Conservation (phyloP, 2,329 filamentous ascomycete species). For the Pezicula carpinea region DNA sequence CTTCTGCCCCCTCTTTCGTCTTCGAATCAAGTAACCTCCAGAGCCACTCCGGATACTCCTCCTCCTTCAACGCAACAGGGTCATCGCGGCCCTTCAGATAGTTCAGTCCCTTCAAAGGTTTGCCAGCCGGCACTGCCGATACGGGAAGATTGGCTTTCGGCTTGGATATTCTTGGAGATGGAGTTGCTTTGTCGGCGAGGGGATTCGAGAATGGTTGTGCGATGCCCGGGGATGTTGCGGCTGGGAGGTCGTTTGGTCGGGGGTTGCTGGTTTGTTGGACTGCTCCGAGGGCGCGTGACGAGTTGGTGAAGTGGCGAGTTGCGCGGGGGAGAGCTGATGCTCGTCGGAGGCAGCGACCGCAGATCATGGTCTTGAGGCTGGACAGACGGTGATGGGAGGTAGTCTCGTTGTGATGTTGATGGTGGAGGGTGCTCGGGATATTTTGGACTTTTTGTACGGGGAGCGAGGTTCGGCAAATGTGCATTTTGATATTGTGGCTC, state of each 20-base stretch:
- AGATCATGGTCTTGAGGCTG: slow-evolving; percentile 27
- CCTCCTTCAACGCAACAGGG: slow-evolving; percentile 68
- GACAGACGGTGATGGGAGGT: slow-evolving; percentile 4
- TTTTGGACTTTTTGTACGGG: slow-evolving; percentile 9
- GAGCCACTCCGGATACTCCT: slow-evolving; percentile 76
- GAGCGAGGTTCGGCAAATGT: background rate
- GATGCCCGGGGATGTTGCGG: slow-evolving; percentile 22
- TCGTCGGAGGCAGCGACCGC: slow-evolving; percentile 43
- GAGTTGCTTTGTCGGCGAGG: slow-evolving; percentile 18
- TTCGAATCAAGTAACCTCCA: slow-evolving; percentile 65
- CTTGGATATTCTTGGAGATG: slow-evolving; percentile 8
- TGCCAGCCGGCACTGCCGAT: slow-evolving; percentile 50
- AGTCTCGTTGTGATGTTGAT: slow-evolving; percentile 23
- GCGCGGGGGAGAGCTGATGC: slow-evolving; percentile 22
- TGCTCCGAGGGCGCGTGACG: slow-evolving; percentile 11
- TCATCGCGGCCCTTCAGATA: slow-evolving; percentile 70
- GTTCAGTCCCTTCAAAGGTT: slow-evolving; percentile 68
- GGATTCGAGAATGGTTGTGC: slow-evolving; percentile 30
- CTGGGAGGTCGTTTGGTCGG: slow-evolving; percentile 3
- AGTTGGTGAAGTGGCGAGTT: slow-evolving; percentile 5
- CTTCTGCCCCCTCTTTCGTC: slow-evolving; percentile 47
- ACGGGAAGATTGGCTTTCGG: slow-evolving; percentile 13
- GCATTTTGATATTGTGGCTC: slow-evolving; percentile 2
- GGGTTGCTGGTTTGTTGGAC: background rate
- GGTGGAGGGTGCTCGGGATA: slow-evolving; percentile 18